Conservation (phyloP, 306 rosid species). For the Medicago lupulina region DNA sequence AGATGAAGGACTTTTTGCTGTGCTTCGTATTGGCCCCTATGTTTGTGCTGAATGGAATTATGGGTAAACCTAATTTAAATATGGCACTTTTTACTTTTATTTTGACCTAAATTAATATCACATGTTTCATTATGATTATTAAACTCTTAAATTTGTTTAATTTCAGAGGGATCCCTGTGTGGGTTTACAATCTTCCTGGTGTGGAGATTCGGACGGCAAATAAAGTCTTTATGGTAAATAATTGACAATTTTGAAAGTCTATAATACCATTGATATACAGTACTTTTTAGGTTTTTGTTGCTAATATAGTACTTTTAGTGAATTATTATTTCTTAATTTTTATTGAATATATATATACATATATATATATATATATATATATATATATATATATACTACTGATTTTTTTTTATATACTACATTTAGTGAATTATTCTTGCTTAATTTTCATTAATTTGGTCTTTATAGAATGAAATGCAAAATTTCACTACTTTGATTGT, state of each 20-base stretch:
- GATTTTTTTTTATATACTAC: not conserved
- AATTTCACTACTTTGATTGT: constrained; percentile 39
- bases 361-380: too few species aligned
- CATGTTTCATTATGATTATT: not conserved
- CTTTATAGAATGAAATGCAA: constrained; percentile 41
- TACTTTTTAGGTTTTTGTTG: too few species aligned
- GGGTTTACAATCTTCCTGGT: constrained; percentile 65
- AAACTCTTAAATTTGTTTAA: not conserved
- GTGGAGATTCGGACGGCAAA: constrained; percentile 56
- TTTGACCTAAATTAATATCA: not conserved
- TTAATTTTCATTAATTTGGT: not conserved
- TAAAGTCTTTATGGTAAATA: constrained; percentile 55
- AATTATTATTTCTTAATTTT: not conserved
- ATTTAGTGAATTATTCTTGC: not conserved
- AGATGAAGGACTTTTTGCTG: constrained; percentile 55
- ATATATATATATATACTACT: too few species aligned
- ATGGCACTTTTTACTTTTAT: not conserved
- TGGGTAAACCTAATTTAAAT: constrained; percentile 41
- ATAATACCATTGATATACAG: too few species aligned
- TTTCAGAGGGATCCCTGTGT: constrained; percentile 59
- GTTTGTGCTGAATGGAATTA: constrained; percentile 40
- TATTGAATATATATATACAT: too few species aligned
- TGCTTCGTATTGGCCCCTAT: constrained; percentile 67
- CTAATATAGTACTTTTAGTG: not conserved
- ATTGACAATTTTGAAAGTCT: too few species aligned